Evolutionary conservation across 2,329 filamentous ascomycete genomes (phyloP), one percentile per base, ranked within the genome.

Genomic region (Lojkania enalia): DNA sequence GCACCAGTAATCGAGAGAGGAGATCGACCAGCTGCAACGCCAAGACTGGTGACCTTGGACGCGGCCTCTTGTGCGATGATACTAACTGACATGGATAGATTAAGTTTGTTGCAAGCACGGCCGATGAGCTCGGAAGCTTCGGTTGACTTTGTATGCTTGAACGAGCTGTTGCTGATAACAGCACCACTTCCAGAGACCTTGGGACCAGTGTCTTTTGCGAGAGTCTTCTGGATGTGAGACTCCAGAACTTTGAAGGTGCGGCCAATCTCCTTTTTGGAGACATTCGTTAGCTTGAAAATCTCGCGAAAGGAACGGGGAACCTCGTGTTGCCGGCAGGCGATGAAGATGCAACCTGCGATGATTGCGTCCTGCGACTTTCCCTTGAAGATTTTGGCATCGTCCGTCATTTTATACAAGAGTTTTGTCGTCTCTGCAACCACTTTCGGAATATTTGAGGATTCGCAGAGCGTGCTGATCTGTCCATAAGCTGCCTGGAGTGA

Each of bases 221-320:
- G 57, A 15, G 89, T 81, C 60, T 85, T 85, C 62, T 86, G 84
- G 63, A 97, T 81, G 73, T 95, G 96, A 58, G 86, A 84, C 73
- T 97, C 91, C 33, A 99, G 79, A 46, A 84, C 78, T 76, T 99
- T 99, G 81, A 96, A 99, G 18, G 92, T 92, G 46, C 91, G 80
- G 16, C 94, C 94, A 52, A 99, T 96, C 66, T 99, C 95, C 75
- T 97, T 97, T 77, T 97, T 96, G 49, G 87, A 86, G 20, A 99
- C 92, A 57, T 88, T 89, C 6, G 94, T 99, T 68, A 97, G 78
- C 49, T 90, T 86, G 74, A 88, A 95, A 61, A 99, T 94, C 70
- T 99, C 95, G 37, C 88, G 84, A 74, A 99, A 99, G 3, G 90
- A 95, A 55, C 94, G 87, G 3, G 88, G 86, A 20, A 91, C 86